A percentile compares a stretch with the other conserved stretches of the same genome.
Conservation (phyloP, 1,139 yeast species). For the Suhomyces bokatorum region DNA sequence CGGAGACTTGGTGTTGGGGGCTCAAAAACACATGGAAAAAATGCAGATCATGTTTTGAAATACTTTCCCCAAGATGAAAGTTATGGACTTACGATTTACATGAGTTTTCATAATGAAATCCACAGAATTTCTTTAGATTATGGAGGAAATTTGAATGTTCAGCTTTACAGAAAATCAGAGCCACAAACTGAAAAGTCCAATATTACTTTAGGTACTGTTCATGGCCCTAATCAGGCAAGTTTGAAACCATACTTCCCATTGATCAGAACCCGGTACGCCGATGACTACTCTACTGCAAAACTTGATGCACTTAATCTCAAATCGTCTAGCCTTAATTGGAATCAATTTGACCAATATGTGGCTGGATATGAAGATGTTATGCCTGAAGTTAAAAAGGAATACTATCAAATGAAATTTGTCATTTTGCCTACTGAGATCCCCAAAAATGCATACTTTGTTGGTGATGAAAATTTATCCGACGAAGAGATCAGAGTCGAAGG, state of each 20-base stretch:
- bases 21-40: neutral
- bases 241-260: slow-evolving; percentile 46
- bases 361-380: slow-evolving; percentile 86
- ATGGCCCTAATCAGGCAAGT: slow-evolving; percentile 13
- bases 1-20: slow-evolving; percentile 45
- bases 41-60: slow-evolving; percentile 49
- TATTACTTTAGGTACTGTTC: slow-evolving; percentile 9
- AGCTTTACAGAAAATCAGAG: slow-evolving; percentile 53
- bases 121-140: slow-evolving; percentile 77
- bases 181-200: slow-evolving; percentile 14
- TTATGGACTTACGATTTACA: slow-evolving; percentile 62
- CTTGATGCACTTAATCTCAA: slow-evolving; percentile 56
- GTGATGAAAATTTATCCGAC: slow-evolving; percentile 64
- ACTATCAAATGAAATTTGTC: slow-evolving; percentile 76
- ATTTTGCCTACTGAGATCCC: slow-evolving; percentile 75
- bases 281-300: slow-evolving; percentile 57
- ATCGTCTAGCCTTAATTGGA: slow-evolving; percentile 77
- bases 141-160: slow-evolving; percentile 72
- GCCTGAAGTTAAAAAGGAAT: slow-evolving; percentile 56
- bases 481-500: slow-evolving; percentile 93
- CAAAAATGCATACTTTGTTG: slow-evolving; percentile 49
- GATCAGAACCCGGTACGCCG: slow-evolving; percentile 79
- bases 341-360: slow-evolving; percentile 80
- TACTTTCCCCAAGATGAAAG: slow-evolving; percentile 39
- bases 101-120: slow-evolving; percentile 79